Evolutionary conservation across 257 asterid species (phyloP), one percentile per base, ranked within the genome.

Genomic region (Jaltomata sinuosa): DNA sequence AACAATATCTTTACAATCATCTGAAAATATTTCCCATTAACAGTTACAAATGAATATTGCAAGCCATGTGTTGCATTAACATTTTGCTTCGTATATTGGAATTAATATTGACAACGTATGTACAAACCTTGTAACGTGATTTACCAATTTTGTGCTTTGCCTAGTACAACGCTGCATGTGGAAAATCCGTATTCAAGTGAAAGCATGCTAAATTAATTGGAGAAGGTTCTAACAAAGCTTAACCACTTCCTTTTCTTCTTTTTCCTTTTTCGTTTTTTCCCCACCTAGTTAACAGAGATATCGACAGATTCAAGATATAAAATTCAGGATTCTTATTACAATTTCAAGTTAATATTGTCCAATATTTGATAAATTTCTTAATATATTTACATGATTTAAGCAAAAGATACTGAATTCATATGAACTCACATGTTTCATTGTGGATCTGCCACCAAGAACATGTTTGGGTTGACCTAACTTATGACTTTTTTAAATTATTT

Each of bases 181-280:
- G 67, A 34, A 22, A 19, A 18, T 29, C 27, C 27, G 62, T 31
- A 86, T 68, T 79, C 25, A 77, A 55, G 69, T 62, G 27, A 84
- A 57, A 83, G 69, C 81, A 76, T 38, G 78, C 69, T 40, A 64
- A 64, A 42, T 87, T 76, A 52, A 79, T 57, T 84, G 50, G 78
- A 61, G 78, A 82, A 87, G 14, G 47, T 32, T 65, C 45, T 31
- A 32, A 8, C 45, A 65, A 65, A 31, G 25, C 22, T 16, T 65
- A 16, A 6, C 42, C 42, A 31, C 74, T 61, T 61, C 14, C 19
- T 16, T 0, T 25, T n/a, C n/a, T n/a, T n/a, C n/a, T n/a, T n/a
- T n/a, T n/a, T n/a, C n/a, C n/a, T n/a, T n/a, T 59, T 18, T 27
- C 3, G 10, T 25, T 25, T 19, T 12, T 27, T 3, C 5, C 25